Conservation (phyloP, 345 rosid genomes). For the Hypericum perforatum region DNA sequence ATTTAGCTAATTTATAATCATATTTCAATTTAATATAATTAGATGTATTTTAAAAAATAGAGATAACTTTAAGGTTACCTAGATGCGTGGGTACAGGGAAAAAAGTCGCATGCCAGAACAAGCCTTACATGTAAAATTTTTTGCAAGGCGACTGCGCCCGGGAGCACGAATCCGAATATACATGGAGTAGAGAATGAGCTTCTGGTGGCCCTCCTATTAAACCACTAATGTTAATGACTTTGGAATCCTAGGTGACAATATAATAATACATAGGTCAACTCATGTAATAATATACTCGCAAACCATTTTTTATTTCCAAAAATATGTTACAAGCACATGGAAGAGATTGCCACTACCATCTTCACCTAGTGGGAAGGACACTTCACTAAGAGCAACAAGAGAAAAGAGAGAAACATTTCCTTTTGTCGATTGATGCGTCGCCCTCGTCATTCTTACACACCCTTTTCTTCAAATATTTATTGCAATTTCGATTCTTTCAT, state of each 20-base stretch:
- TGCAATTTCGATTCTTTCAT: conserved; percentile 12
- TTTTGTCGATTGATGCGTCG: conserved; percentile 49
- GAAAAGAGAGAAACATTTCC: conserved; percentile 15
- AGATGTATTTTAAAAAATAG: too few species aligned
- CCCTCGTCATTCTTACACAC: conserved; percentile 50
- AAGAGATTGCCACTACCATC: not conserved
- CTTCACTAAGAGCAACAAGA: not conserved
- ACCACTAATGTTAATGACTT: conserved; percentile 18
- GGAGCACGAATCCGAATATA: too few species aligned
- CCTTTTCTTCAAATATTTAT: conserved; percentile 8
- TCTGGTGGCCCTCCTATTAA: conserved; percentile 23
- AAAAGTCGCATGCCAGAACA: too few species aligned
- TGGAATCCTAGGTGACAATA: conserved; percentile 37
- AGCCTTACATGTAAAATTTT: too few species aligned
- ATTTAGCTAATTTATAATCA: too few species aligned
- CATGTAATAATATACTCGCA: conserved; percentile 8
- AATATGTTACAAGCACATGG: not conserved
- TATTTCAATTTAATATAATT: too few species aligned
- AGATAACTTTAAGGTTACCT: too few species aligned
- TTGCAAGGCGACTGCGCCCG: too few species aligned
- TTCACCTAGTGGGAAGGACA: not conserved
- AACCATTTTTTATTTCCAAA: not conserved
- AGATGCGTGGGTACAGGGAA: too few species aligned
- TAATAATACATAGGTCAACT: conserved; percentile 27
- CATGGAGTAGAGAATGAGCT: conserved; percentile 14